Evolutionary conservation across 1,284 basidiomycete genomes (phyloP).

Genomic region (Uromyces viciae-fabae): DNA sequence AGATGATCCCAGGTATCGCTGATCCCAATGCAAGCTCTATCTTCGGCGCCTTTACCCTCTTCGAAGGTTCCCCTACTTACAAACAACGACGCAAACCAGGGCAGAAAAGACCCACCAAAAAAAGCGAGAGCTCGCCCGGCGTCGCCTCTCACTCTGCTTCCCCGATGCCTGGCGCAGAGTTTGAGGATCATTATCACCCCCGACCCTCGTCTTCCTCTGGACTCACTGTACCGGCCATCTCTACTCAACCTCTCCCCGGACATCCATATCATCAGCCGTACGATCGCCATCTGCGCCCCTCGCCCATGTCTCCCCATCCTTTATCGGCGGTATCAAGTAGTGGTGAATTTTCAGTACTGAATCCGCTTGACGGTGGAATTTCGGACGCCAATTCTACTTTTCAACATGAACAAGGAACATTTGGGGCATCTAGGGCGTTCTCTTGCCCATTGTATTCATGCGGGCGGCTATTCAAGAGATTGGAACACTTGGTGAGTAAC

Average conservation of each 20-base stretch:
- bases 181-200: conserved; percentile 34
- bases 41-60: conserved; percentile 68
- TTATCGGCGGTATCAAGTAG: conserved; percentile 18
- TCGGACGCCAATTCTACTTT: not conserved
- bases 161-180: conserved; percentile 37
- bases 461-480: conserved; percentile 75
- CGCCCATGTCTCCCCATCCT: conserved; percentile 8
- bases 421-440: conserved; percentile 62
- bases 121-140: conserved; percentile 33
- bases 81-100: conserved; percentile 77
- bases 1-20: conserved; percentile 49
- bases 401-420: conserved; percentile 42
- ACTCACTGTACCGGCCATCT: not conserved
- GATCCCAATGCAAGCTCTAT: conserved; percentile 57
- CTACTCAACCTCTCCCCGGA: conserved; percentile 5
- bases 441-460: conserved; percentile 75
- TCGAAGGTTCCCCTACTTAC: conserved; percentile 75
- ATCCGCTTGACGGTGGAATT: conserved; percentile 23
- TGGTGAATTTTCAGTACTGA: conserved; percentile 42
- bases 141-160: conserved; percentile 40
- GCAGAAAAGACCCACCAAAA: conserved; percentile 48
- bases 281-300: conserved; percentile 47
- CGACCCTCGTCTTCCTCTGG: conserved; percentile 39
- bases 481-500: conserved; percentile 69
- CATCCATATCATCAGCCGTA: conserved; percentile 46